phyloP scores from a whole-genome alignment of 1,139 yeast genomes.

The Saccharomyces hybrid region DNA sequence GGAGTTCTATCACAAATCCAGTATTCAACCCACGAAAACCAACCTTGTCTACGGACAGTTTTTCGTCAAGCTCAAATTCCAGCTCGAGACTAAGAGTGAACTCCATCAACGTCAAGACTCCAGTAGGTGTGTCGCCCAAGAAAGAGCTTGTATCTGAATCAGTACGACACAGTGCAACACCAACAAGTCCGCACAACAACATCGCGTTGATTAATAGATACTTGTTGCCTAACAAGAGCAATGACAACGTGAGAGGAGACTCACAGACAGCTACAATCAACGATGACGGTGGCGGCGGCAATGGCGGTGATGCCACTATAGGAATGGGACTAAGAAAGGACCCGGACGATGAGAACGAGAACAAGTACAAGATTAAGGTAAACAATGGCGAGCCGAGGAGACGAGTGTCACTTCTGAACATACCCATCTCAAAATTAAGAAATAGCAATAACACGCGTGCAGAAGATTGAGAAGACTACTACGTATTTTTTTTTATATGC shows the following conservation, averaged over 20 bases:
- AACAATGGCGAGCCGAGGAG: constrained; percentile 5
- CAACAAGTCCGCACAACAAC: too few species aligned
- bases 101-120: not conserved
- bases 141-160: not conserved
- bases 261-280: not conserved
- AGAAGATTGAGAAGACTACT: not conserved
- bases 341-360: not conserved
- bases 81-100: constrained; percentile 1
- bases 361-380: not conserved
- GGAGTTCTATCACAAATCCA: not conserved
- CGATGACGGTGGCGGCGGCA: not conserved
- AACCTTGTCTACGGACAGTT: not conserved
- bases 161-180: not conserved
- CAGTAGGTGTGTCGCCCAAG: constrained; percentile 1
- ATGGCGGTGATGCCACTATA: constrained; percentile 1
- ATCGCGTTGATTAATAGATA: not conserved
- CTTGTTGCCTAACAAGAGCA: constrained; percentile 1
- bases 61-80: not conserved
- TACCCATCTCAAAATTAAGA: constrained; percentile 17
- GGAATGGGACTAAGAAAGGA: not conserved
- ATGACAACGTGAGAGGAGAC: not conserved
- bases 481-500: not conserved
- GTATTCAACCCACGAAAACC: not conserved
- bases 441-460: not conserved
- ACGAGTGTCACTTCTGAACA: constrained; percentile 15